Conservation (phyloP, 106 monocot genomes). For the Allium cepa region DNA sequence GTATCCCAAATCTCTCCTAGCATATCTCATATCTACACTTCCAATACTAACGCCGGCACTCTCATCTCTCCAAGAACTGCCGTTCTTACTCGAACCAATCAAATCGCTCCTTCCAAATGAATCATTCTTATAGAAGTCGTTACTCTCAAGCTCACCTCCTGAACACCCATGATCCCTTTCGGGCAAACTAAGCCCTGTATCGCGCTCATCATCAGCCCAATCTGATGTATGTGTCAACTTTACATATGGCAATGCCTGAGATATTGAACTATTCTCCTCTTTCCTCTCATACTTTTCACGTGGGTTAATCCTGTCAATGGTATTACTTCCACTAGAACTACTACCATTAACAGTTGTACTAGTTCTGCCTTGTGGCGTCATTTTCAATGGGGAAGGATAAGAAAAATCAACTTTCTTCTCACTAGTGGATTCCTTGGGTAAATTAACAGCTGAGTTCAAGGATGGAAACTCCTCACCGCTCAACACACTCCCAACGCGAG, state of each 20-base stretch:
- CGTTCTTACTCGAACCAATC: constrained; percentile 22
- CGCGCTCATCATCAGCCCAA: constrained; percentile 95
- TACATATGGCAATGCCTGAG: constrained; percentile 45
- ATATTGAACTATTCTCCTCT: not conserved
- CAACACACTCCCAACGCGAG: constrained; percentile 17
- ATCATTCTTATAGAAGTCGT: constrained; percentile 40
- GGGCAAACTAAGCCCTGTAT: constrained; percentile 49
- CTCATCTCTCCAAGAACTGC: constrained; percentile 53
- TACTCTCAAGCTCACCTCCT: constrained; percentile 23
- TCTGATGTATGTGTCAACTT: constrained; percentile 51
- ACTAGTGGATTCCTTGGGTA: constrained; percentile 17
- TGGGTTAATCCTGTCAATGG: not conserved
- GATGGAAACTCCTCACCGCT: constrained; percentile 77
- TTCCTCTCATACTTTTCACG: too few relatives aligned
- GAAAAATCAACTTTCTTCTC: constrained; percentile 6
- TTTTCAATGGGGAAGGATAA: constrained; percentile 13
- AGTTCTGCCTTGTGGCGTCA: constrained; percentile 48
- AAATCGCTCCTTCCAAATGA: constrained; percentile 37
- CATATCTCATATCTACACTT: constrained; percentile 27
- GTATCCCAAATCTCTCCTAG: constrained; percentile 27
- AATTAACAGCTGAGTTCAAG: constrained; percentile 24
- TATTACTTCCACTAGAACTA: constrained; percentile 1
- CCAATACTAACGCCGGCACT: constrained; percentile 15
- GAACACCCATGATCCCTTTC: constrained; percentile 28
- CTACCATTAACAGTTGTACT: constrained; percentile 10